These are phyloP conservation scores for Mycosphaerella sp. DNA, from an alignment of 2,329 filamentous ascomycete genomes.

Conservation along the genomic window DNA sequence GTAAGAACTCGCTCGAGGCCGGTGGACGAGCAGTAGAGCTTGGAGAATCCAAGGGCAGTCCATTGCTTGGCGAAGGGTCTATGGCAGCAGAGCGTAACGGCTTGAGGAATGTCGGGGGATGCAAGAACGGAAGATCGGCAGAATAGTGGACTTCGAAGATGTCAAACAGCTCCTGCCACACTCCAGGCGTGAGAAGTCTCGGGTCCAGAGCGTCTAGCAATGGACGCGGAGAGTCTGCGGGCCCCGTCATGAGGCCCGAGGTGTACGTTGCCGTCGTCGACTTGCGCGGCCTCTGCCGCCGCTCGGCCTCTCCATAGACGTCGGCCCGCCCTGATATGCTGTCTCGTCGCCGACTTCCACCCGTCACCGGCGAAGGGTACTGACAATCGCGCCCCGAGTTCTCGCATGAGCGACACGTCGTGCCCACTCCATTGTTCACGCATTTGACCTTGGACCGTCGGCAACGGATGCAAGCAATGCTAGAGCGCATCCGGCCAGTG, in stretches of 20 bases:
- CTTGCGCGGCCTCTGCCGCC: conserved; percentile 34
- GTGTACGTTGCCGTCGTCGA: conserved; percentile 34
- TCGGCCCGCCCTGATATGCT: conserved; percentile 21
- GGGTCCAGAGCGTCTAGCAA: conserved; percentile 56
- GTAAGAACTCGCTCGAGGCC: conserved; percentile 52
- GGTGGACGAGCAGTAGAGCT: conserved; percentile 43
- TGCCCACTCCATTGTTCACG: conserved; percentile 67
- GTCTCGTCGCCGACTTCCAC: conserved; percentile 31
- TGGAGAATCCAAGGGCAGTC: neutral
- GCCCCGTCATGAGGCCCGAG: conserved; percentile 35
- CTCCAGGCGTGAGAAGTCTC: conserved; percentile 54
- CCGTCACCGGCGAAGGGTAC: conserved; percentile 54
- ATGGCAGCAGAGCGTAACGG: conserved; percentile 36
- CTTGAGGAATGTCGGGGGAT: conserved; percentile 56
- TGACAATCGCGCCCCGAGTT: conserved; percentile 65
- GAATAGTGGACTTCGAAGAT: conserved; percentile 67
- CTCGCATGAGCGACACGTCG: conserved; percentile 68
- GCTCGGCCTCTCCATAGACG: conserved; percentile 26
- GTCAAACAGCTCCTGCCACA: conserved; percentile 65
- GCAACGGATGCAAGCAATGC: conserved; percentile 71
- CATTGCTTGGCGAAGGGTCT: conserved; percentile 12
- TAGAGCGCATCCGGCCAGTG: conserved; percentile 58
- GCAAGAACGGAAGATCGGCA: conserved; percentile 65
- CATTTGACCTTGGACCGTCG: conserved; percentile 82
- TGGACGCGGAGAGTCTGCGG: conserved; percentile 39